phyloP scores from a whole-genome alignment of 1,139 yeast species.

The Geotrichum aggregatum region DNA sequence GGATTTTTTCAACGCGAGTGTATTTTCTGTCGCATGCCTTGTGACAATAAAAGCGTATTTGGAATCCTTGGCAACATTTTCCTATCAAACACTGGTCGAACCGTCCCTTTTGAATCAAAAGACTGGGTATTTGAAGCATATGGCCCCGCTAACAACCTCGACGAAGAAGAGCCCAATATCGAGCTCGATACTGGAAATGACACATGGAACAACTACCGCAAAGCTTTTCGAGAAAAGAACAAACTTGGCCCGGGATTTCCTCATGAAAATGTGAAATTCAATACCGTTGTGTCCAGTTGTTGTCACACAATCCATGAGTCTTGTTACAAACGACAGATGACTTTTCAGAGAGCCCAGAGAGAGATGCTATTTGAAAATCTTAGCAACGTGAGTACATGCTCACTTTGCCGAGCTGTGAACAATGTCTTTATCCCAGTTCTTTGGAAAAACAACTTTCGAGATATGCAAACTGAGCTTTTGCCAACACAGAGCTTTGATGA shows the following conservation, averaged over 20 bases:
- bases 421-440: conserved; percentile 76
- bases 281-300: conserved; percentile 69
- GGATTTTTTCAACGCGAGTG: conserved; percentile 76
- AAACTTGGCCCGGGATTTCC: conserved; percentile 73
- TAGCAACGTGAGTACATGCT: conserved; percentile 72
- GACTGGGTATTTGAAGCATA: conserved; percentile 67
- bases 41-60: conserved; percentile 63
- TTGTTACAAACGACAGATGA: conserved; percentile 65
- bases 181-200: conserved; percentile 33
- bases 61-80: conserved; percentile 67
- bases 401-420: conserved; percentile 81
- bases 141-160: conserved; percentile 51
- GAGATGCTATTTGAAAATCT: too few relatives aligned
- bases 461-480: conserved; percentile 21
- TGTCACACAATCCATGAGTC: conserved; percentile 90
- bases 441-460: conserved; percentile 37
- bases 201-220: conserved; percentile 43
- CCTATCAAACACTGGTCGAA: conserved; percentile 56
- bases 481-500: conserved; percentile 8
- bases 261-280: conserved; percentile 34
- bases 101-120: conserved; percentile 57
- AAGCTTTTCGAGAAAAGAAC: conserved; percentile 38
- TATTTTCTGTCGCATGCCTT: conserved; percentile 81
- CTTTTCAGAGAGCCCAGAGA: conserved; percentile 58
- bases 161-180: conserved; percentile 35